A percentile compares a stretch with the other conserved stretches of the same genome.
Conservation (phyloP, 2,329 filamentous ascomycete species). For the Pseudocercospora musae region DNA sequence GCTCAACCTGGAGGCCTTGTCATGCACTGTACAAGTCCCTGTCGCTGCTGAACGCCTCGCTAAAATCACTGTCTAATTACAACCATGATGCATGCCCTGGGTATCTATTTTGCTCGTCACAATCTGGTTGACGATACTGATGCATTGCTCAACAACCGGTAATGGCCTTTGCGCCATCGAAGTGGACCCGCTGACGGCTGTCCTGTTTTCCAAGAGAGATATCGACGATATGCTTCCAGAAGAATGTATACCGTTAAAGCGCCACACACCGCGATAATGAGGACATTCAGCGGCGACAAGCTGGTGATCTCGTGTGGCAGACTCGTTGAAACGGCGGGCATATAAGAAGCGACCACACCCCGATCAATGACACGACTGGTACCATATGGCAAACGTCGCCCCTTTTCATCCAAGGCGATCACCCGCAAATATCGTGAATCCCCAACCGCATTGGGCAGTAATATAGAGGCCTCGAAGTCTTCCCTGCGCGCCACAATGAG, state of each 20-base stretch:
- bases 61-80: background rate
- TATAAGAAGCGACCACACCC: slow-evolving; percentile 21
- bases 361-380: slow-evolving; percentile 25
- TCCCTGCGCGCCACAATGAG: slow-evolving; percentile 17
- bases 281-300: slow-evolving; percentile 19
- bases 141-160: slow-evolving; percentile 24
- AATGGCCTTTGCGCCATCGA: slow-evolving; percentile 26
- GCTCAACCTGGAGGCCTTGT: background rate
- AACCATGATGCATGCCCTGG: background rate
- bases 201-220: slow-evolving; percentile 25
- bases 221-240: slow-evolving; percentile 28
- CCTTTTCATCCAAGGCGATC: slow-evolving; percentile 28
- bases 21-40: background rate
- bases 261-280: slow-evolving; percentile 21
- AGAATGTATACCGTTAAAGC: slow-evolving; percentile 23
- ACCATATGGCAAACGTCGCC: slow-evolving; percentile 24
- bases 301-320: slow-evolving; percentile 7
- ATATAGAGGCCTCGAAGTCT: slow-evolving; percentile 42
- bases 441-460: slow-evolving; percentile 18
- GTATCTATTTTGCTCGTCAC: background rate
- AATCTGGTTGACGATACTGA: slow-evolving; percentile 4
- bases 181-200: slow-evolving; percentile 21
- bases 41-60: slow-evolving; percentile 3
- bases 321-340: slow-evolving; percentile 10
- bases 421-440: slow-evolving; percentile 28